Evolutionary conservation across 345 rosid species (phyloP).

Genomic region (Syzygium aqueum): DNA sequence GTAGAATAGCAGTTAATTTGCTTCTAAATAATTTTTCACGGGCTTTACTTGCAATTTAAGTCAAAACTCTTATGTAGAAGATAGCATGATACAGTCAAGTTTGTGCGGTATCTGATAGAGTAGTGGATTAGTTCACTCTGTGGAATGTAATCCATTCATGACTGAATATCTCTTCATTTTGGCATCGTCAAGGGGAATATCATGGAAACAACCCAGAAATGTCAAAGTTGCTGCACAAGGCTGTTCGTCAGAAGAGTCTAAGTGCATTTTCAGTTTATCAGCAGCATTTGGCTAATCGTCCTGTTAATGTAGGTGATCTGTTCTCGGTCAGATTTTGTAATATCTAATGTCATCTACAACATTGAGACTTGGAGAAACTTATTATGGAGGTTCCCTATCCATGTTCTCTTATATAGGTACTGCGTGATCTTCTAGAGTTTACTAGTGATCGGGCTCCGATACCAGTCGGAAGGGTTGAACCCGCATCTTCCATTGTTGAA

Average conservation of each 20-base stretch:
- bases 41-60: neutral
- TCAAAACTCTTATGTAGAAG: neutral
- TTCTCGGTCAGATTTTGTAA: neutral
- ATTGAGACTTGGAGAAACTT: neutral
- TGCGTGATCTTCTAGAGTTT: conserved; percentile 94
- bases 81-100: neutral
- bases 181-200: conserved; percentile 59
- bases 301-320: conserved; percentile 63
- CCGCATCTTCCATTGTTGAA: conserved; percentile 73
- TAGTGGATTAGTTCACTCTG: neutral
- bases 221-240: conserved; percentile 96
- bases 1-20: neutral
- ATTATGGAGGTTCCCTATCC: neutral
- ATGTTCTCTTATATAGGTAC: conserved; percentile 44
- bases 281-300: conserved; percentile 93
- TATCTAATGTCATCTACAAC: neutral
- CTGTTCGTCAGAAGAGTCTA: conserved; percentile 95
- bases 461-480: conserved; percentile 91
- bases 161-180: neutral
- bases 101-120: neutral
- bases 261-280: conserved; percentile 88
- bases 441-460: conserved; percentile 89
- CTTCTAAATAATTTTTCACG: neutral
- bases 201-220: conserved; percentile 99
- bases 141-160: neutral